These are phyloP conservation scores for Quercus agrifolia DNA, from an alignment of 306 rosid genomes.

Conservation along the genomic window DNA sequence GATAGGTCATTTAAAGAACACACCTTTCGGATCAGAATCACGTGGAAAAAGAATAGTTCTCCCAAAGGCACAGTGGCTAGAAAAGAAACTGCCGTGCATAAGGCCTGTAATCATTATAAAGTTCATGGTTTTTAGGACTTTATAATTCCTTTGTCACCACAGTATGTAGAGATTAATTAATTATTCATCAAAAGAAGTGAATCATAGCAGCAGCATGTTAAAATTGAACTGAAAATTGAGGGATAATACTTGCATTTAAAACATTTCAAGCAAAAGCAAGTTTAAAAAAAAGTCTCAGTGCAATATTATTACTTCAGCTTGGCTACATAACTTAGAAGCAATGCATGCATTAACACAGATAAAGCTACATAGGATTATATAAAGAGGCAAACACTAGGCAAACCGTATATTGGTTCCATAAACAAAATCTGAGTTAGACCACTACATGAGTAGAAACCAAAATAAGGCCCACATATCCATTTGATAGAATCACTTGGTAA, in stretches of 20 bases:
- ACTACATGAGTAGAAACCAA: background rate
- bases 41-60: conserved; percentile 79
- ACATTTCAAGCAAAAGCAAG: conserved; percentile 13
- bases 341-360: background rate
- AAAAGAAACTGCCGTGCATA: conserved; percentile 74
- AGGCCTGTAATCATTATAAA: conserved; percentile 44
- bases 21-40: conserved; percentile 81
- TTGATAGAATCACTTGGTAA: background rate
- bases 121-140: background rate
- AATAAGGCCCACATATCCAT: background rate
- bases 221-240: background rate
- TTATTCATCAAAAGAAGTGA: background rate
- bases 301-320: background rate
- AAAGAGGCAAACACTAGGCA: background rate
- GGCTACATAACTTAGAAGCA: background rate
- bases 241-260: background rate
- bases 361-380: background rate
- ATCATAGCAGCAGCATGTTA: no score
- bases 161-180: background rate
- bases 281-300: background rate
- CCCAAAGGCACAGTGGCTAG: conserved; percentile 73
- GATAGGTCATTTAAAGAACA: background rate
- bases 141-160: background rate
- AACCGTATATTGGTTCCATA: background rate
- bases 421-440: background rate